These are phyloP conservation scores for Serendipita sp. DNA, from an alignment of 768 basidiomycete genomes.

Conservation along the genomic window DNA sequence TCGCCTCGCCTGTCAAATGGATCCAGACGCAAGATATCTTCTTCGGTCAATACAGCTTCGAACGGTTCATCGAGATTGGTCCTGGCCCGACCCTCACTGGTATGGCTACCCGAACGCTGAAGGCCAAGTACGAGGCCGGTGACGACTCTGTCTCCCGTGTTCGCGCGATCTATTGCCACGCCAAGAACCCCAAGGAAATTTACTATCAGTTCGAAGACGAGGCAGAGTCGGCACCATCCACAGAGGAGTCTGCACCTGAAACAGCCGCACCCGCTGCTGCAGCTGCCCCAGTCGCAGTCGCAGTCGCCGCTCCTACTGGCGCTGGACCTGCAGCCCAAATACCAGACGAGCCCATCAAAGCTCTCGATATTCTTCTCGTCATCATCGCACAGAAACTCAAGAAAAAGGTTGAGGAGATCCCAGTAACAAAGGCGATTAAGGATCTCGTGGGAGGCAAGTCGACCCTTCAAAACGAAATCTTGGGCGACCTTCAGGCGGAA, in stretches of 20 bases:
- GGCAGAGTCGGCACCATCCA: slow-evolving; percentile 26
- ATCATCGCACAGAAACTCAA: slow-evolving; percentile 97
- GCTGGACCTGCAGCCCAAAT: slow-evolving; percentile 55
- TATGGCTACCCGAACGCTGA: slow-evolving; percentile 80
- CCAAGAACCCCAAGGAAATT: slow-evolving; percentile 92
- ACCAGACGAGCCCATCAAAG: slow-evolving; percentile 84
- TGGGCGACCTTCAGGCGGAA: slow-evolving; percentile 92
- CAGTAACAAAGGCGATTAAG: slow-evolving; percentile 87
- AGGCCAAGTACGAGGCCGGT: slow-evolving; percentile 81
- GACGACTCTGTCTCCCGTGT: slow-evolving; percentile 73
- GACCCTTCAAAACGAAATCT: slow-evolving; percentile 94
- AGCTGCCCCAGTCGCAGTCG: slow-evolving; percentile 24
- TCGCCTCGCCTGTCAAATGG: slow-evolving; percentile 97
- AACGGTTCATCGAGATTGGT: slow-evolving; percentile 88
- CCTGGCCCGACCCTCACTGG: slow-evolving; percentile 93
- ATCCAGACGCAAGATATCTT: slow-evolving; percentile 96
- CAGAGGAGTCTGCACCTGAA: slow-evolving; percentile 19
- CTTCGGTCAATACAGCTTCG: slow-evolving; percentile 73
- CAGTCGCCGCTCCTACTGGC: slow-evolving; percentile 28
- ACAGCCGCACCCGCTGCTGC: slow-evolving; percentile 25
- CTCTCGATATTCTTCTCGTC: slow-evolving; percentile 68
- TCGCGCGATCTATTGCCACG: slow-evolving; percentile 76
- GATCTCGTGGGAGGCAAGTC: slow-evolving; percentile 98
- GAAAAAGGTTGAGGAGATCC: slow-evolving; percentile 81
- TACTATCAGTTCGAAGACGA: slow-evolving; percentile 97